Evolutionary conservation across 2,329 filamentous ascomycete species (phyloP), one percentile per base, ranked within the genome.

Genomic region (Cyanodermella asteris): DNA sequence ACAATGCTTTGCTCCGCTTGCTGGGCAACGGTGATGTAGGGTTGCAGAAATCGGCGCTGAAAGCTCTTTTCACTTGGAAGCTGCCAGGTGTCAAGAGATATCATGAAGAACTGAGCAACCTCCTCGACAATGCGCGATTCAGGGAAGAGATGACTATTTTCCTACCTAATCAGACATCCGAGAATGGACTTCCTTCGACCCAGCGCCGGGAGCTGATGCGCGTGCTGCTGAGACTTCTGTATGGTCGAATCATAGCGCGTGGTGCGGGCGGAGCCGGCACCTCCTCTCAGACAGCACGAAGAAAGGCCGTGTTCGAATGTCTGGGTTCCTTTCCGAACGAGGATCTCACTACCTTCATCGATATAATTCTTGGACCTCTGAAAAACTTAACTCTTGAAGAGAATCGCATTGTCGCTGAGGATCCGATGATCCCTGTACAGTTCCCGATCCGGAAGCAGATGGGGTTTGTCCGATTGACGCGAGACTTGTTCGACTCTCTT

Each of bases 141-240:
- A 78, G 81, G 41, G 87, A 94, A 40, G 84, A 94, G 43, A 61
- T 97, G n/a, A 73, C 80, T 1, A 68, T 87, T 4, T 74, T 97
- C 34, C 62, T 97, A 26, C 73, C 80, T 40, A 64, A 73, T 10
- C 71, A 76, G 11, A 42, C 51, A 13, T 53, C 66, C 19, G 55
- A 64, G 31, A 69, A 69, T 29, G 50, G 71, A 27, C 73, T 93
- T 34, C 69, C 72, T 35, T 54, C 69, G 5, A 65, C 73, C 25
- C 80, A 97, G 41, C 67, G 74, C 6, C 40, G 53, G 4, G 64
- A 68, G 22, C 49, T 93, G 18, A 77, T 94, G 59, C 84, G 87
- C 2, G 66, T 97, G 5, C 57, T 97, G 14, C 61, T 97, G 17
- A 66, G 82, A 24, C 51, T 97, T 17, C 56, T 97, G 2, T 97